Evolutionary conservation across 2,329 filamentous ascomycete genomes (phyloP), one percentile per base, ranked within the genome.

Genomic region (Aspergillus floridensis): DNA sequence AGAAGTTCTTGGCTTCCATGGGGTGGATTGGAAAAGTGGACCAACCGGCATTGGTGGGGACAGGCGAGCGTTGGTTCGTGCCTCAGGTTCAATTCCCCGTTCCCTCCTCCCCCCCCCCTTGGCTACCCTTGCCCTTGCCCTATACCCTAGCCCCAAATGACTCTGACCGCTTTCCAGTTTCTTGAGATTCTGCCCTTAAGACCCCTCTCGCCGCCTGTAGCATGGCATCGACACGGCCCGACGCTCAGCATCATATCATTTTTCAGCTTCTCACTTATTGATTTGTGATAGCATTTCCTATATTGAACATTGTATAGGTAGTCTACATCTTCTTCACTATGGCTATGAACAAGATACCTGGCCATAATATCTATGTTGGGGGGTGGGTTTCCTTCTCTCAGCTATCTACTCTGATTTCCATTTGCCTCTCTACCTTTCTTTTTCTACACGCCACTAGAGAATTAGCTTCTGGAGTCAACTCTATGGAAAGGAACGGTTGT

Each of bases 281-380:
- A n/a, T 21, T 21, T 29, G 14, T 21, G 38, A 11, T n/a, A 44
- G 10, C 21, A 49, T 21, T 29, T 35, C 26, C 26, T 29, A 8
- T 0, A 29, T 32, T 21, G 49, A 55, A 22, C 49, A 24, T 41
- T 47, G 31, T 35, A 16, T 41, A 35, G 50, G 6, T 38, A 14
- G 10, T 14, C 19, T 48, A 24, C 16, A 22, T 16, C 5, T 12
- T 16, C 55, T 7, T 16, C 55, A 64, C 29, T 47, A 76, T 77
- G 73, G 71, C 75, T 32, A 73, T 92, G 65, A 87, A 89, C 71
- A 84, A 83, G 70, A 82, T 93, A 55, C 85, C 87, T 4, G 88
- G 88, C 31, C 82, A 86, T 65, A 86, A 90, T 63, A 81, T 95
- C 65, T 93, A 88, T 74, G 88, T 95, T 66, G 89, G 91, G 77